Percentiles rank a stretch among this genome's conserved stretches.
Evolutionary conservation across 2,329 filamentous ascomycete species (phyloP).

Genomic region (Pseudogymnoascus sp.): DNA sequence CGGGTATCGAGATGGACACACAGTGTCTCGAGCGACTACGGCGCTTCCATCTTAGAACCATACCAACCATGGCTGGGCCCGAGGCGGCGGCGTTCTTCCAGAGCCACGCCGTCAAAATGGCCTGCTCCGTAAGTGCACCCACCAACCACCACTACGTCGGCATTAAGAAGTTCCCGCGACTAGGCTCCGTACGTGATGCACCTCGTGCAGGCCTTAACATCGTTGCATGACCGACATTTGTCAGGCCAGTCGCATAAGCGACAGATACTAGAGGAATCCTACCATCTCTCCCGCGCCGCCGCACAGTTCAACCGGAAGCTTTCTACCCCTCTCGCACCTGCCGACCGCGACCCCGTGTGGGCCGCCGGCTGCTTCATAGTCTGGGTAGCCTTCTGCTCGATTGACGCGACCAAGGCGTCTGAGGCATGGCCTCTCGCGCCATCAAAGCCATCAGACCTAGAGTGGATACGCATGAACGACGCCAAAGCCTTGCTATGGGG

Average conservation of each 20-base stretch:
- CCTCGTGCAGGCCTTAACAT: conserved; percentile 42
- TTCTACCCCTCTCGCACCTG: conserved; percentile 28
- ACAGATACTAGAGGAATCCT: conserved; percentile 32
- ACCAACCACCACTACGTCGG: conserved; percentile 14
- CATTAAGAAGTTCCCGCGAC: conserved; percentile 14
- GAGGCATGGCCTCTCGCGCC: conserved; percentile 50
- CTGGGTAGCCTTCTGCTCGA: conserved; percentile 37
- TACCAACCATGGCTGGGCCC: conserved; percentile 33
- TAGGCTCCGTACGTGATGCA: conserved; percentile 43
- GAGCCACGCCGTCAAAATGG: conserved; percentile 32
- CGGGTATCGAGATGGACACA: conserved; percentile 17
- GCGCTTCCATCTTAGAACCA: conserved; percentile 37
- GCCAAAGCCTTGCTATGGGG: conserved; percentile 49
- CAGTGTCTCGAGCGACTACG: conserved; percentile 30
- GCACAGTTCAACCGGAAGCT: conserved; percentile 41
- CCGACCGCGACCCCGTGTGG: conserved; percentile 42
- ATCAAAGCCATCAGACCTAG: conserved; percentile 38
- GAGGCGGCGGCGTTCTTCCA: conserved; percentile 30
- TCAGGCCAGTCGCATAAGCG: conserved; percentile 14
- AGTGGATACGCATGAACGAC: conserved; percentile 51
- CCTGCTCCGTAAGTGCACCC: conserved; percentile 31
- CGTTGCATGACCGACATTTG: conserved; percentile 45
- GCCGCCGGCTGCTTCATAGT: conserved; percentile 41
- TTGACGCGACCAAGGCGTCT: conserved; percentile 36
- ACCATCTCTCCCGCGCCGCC: conserved; percentile 42